Evolutionary conservation across 2,329 filamentous ascomycete genomes (phyloP), one percentile per base, ranked within the genome.

Genomic region (Aspergillus sp.): DNA sequence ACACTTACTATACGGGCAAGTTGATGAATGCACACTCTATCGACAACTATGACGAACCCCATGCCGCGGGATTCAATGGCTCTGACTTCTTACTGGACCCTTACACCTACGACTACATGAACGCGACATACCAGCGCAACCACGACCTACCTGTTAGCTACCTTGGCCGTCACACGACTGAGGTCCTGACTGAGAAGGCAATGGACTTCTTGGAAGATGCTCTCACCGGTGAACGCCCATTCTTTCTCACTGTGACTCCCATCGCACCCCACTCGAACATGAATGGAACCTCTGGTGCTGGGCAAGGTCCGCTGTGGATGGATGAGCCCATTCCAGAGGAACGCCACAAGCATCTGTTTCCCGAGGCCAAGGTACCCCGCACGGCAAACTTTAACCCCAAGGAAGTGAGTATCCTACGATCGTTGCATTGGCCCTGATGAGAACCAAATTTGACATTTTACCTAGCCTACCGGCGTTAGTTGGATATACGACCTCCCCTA

Each of bases 1-100:
- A 85, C 58, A 63, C 88, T 0, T 90, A 89, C 68, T 91, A 91
- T 66, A 85, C 84, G 0, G 89, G 75, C 13, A 91, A 92, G 69
- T 78, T 90, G 4, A 88, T 89, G 75, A 91, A 91, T 64, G 79
- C 82, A 0, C 87, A 90, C 54, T 84, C 78, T 0, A 78, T 84
- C 1, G 68, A 80, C 0, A 90, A 88, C 60, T 91, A 89, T 69
- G 76, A 88, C 68, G 76, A 79, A 3, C 83, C 87, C 0, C 80
- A 76, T 44, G 80, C 83, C 0, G 80, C 78, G 0, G 88, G 87
- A 0, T 90, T 85, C 79, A 88, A 81, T 11, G 80, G 79, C 7
- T 85, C 82, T 5, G 82, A 83, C 62, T 83, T 88, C 64, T 76
- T 89, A 1, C 76, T 90, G 1, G 87, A 90, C 62, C 88, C 88